Conservation (phyloP, 176 grass and related monocot species). For the Triticum dicoccoides region DNA sequence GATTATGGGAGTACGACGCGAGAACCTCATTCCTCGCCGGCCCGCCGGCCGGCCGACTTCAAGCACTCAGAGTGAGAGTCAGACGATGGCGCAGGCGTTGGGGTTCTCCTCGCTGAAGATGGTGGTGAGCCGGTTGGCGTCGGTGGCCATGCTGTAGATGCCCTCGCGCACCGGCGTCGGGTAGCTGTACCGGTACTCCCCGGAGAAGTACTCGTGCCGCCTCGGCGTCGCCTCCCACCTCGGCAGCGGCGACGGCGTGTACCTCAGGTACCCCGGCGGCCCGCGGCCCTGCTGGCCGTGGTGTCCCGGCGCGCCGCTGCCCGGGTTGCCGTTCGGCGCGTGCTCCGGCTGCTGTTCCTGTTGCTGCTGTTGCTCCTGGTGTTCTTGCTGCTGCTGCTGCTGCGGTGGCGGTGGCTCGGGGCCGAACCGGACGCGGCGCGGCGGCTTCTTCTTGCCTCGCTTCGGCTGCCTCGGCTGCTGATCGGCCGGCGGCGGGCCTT, state of each 20-base stretch:
- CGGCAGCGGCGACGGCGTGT: constrained; percentile 78
- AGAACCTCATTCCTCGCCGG: constrained; percentile 15
- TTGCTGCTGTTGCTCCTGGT: neutral
- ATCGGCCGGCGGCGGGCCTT: neutral
- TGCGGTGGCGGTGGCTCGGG: constrained; percentile 13
- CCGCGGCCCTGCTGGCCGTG: neutral
- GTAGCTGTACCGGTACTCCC: constrained; percentile 85
- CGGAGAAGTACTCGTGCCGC: constrained; percentile 83
- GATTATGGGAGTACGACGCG: neutral
- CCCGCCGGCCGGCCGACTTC: neutral
- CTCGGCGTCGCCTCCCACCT: constrained; percentile 70
- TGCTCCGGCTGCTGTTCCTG: neutral
- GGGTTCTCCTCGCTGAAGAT: constrained; percentile 99
- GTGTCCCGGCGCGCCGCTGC: neutral
- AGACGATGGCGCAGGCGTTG: constrained; percentile 83
- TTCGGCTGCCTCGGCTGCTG: constrained; percentile 31
- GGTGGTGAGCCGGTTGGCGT: constrained; percentile 80
- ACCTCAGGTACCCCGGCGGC: constrained; percentile 39
- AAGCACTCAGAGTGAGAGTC: neutral
- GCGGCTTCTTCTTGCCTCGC: constrained; percentile 41
- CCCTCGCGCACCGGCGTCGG: constrained; percentile 92
- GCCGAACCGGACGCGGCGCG: constrained; percentile 44
- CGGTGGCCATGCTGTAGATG: constrained; percentile 93
- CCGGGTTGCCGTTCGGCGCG: neutral
- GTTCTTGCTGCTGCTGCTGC: neutral